phyloP scores from a whole-genome alignment of 495 filamentous ascomycete species.

The Penicillium longicatenatum region DNA sequence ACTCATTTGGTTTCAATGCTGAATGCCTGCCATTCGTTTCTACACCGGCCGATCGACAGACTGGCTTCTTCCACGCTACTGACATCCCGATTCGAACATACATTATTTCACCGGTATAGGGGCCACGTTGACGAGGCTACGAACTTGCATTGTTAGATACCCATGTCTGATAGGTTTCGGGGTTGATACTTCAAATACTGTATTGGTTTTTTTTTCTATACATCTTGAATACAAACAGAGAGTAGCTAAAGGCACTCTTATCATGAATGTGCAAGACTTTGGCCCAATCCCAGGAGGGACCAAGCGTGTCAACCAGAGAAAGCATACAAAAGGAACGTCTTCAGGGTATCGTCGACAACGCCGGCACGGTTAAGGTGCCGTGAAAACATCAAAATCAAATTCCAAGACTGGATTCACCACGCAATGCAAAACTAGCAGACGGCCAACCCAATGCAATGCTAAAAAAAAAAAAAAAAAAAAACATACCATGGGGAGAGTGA shows the following conservation, averaged over 20 bases:
- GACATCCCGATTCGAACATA: conserved; percentile 53
- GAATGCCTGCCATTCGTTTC: conserved; percentile 48
- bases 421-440: conserved; percentile 9
- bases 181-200: too few species aligned
- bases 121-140: background rate
- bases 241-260: background rate
- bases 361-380: background rate
- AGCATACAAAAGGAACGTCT: conserved; percentile 2
- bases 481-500: background rate
- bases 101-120: conserved; percentile 24
- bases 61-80: conserved; percentile 59
- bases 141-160: background rate
- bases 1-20: conserved; percentile 37
- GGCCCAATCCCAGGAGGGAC: background rate
- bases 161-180: background rate
- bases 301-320: background rate
- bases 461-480: too few species aligned
- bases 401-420: conserved; percentile 1
- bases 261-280: background rate
- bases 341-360: conserved; percentile 14
- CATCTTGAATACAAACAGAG: background rate
- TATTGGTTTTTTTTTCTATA: background rate
- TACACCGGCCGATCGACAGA: conserved; percentile 48
- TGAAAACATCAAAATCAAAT: background rate
- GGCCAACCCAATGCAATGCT: conserved; percentile 9